Evolutionary conservation across 2,329 filamentous ascomycete genomes (phyloP), one percentile per base, ranked within the genome.

Genomic region (Ceratocystis lukuohia): DNA sequence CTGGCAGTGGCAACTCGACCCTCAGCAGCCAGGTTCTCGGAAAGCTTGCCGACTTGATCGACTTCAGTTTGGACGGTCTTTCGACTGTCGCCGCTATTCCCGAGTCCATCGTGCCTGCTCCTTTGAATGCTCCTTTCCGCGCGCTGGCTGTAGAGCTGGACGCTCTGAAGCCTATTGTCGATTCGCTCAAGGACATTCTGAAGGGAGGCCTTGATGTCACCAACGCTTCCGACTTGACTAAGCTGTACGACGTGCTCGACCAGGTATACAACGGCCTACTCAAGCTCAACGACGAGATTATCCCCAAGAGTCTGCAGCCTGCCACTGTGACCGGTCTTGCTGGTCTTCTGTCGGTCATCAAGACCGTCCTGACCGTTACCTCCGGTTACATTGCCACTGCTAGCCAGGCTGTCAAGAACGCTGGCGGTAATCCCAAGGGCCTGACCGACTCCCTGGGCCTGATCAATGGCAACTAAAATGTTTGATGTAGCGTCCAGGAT

Each of bases 171-270:
- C 30, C 50, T 5, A 8, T n/a, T 5, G 45, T 68, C 20, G 50
- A 61, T 1, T 10, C 48, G 1, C 28, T 64, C 10, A 56, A 66
- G 37, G 41, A 64, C 0, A 64, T 61, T 8, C 28, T 68, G n/a
- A 10, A 5, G 6, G 20, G 44, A 7, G 30, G 37, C 6, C 3
- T n/a, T 6, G 53, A 62, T 5, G 12, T 64, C 20, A 44, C 62
- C 20, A 30, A 56, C 20, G 8, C 30, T 6, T 46, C 33, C 3
- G 44, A 46, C n/a, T 7, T 64, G n/a, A 41, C 44, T n/a, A 61
- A 66, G 61, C 50, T 68, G 50, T 64, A 46, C 61, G 41, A 28
- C 6, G 46, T 48, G 15, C 64, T 68, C 5, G 44, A 25, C 30
- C 37, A 66, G 37, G 12, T 68, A 5, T 61, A 63, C 25, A 17